Conservation (phyloP, 1,284 basidiomycete genomes). For the Chalciporus sp. region DNA sequence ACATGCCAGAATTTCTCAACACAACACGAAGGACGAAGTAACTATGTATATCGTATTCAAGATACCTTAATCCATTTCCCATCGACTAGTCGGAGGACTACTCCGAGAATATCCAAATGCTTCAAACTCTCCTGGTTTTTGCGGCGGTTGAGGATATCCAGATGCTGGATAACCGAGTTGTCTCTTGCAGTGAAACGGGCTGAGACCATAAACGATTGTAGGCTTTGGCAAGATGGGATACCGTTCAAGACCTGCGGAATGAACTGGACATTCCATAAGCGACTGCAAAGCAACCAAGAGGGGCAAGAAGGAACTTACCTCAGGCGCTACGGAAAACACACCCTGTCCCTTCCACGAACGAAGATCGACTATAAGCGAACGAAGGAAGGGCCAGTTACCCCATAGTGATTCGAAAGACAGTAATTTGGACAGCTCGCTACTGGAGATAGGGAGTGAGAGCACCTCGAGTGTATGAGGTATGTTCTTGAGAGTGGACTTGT, state of each 20-base stretch:
- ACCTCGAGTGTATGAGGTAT: conserved; percentile 2
- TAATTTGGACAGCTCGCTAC: neutral
- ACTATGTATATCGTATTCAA: too few relatives aligned
- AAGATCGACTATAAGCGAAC: conserved; percentile 13
- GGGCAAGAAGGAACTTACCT: conserved; percentile 1
- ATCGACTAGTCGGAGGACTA: conserved; percentile 4
- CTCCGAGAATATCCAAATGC: neutral
- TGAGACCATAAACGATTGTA: conserved; percentile 2
- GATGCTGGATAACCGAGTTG: neutral
- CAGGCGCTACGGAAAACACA: too few relatives aligned
- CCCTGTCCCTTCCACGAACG: fast-evolving
- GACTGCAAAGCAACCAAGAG: neutral
- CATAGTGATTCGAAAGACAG: conserved; percentile 1
- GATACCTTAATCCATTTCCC: conserved; percentile 6
- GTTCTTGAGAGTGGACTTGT: neutral
- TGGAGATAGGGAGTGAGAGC: conserved; percentile 1
- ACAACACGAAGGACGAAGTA: too few relatives aligned
- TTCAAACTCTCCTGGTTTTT: conserved; percentile 1
- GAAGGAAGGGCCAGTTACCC: conserved; percentile 7
- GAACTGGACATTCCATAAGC: neutral
- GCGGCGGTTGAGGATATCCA: neutral
- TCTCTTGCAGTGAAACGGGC: fast-evolving
- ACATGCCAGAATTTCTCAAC: too few relatives aligned
- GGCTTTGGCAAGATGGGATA: neutral
- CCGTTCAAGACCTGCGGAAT: neutral